Evolutionary conservation across 768 basidiomycete species (phyloP), one percentile per base, ranked within the genome.

Genomic region (Leccinellum rugosiceps): DNA sequence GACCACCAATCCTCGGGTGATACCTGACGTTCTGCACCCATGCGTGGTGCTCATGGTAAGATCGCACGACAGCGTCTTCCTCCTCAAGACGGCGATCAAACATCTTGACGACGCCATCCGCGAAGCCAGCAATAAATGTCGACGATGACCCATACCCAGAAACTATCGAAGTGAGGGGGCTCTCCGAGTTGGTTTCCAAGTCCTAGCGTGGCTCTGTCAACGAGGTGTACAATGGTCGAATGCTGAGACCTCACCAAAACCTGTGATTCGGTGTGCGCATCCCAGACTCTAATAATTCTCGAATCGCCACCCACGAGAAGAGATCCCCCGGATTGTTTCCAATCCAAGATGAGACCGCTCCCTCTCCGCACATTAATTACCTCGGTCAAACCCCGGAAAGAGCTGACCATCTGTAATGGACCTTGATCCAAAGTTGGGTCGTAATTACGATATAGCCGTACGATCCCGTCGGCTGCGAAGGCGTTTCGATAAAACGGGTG

Each of bases 1-100:
- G 90, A 6, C 80, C 78, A 26, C 78, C 74, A 19, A 81, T 74
- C 6, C 78, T 83, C 2, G 90, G 84, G 72, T 96, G 90, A 80
- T 92, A 89, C 58, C 86, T 84, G 30, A 92, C 92, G 63, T 88
- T 94, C 70, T 93, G 92, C 7, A 98, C 84, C 94, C 94, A 98
- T 10, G 90, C 83, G 71, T 96, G 95, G 50, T 82, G 80, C 30
- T 85, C 83, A 41, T 79, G 75, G 68, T 90, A 95, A 2, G 83
- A 83, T 50, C 88, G 78, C 17, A 97, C 84, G 17, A 96, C 86
- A 5, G 92, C 85, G 56, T 93, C 86, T 8, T 93, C 87, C 52
- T 88, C 86, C 59, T 87, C 84, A 13, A 92, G 72, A n/a, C 97
- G 84, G 32, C 90, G 87, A 75, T 99, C 97, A 73, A 94, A 98